Evolutionary conservation across 1,139 yeast genomes (phyloP), one percentile per base, ranked within the genome.

Genomic region (Magnusiomyces suaveolens): DNA sequence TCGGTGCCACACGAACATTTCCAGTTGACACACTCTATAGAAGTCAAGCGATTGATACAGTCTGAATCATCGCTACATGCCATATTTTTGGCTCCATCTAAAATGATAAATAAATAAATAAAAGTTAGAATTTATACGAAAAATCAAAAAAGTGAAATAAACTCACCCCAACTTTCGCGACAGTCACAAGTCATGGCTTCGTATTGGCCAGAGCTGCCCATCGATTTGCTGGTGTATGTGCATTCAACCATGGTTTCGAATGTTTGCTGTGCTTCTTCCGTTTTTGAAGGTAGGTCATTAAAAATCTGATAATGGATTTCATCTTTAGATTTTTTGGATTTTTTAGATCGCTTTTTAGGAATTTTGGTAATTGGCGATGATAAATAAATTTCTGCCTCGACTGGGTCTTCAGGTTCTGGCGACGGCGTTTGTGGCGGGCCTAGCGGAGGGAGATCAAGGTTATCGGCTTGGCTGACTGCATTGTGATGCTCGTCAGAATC

Each of bases 141-240:
- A n/a, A n/a, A n/a, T n/a, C n/a, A 25, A 18, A 14, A 33, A 32
- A 21, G 4, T 3, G 12, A 29, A 32, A 24, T 41, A 6, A 32
- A 43, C 54, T 67, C 65, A 61, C 74, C 76, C 75, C 77, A 73
- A 2, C 74, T 68, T 59, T 79, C 82, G 39, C 63, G 67, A 74
- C 98, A 92, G 64, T 89, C 97, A 75, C 98, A 92, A 21, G 92
- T 81, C 94, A 92, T 88, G 62, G 77, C 78, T 63, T 85, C 90
- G 59, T 77, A 79, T 64, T 81, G 84, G 41, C 87, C 87, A 2
- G 89, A 78, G 51, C 75, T 72, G 1, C 95, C 96, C 24, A 86
- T 69, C 48, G 63, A 60, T 64, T 81, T 83, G 56, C 72, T 72
- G 39, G 79, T 73, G 65, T 89, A 89, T 10, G 79, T 75, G 64